Conservation (phyloP, 805 yeast genomes). For the Zygotorulaspora florentina region DNA sequence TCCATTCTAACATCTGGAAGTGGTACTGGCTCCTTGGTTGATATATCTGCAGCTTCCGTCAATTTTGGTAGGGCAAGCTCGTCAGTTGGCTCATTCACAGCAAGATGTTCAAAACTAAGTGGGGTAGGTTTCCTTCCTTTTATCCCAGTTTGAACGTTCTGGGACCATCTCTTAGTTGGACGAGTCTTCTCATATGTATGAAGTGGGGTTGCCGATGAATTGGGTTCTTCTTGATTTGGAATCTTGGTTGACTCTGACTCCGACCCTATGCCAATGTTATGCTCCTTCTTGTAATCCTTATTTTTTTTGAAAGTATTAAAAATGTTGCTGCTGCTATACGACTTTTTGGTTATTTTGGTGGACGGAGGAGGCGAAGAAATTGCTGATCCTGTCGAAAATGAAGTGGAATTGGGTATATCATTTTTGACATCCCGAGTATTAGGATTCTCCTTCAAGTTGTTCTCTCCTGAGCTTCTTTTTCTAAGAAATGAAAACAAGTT, state of each 20-base stretch:
- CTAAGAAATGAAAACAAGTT: conserved; percentile 32
- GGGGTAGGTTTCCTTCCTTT: conserved; percentile 30
- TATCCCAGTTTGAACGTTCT: neutral
- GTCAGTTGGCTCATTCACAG: neutral
- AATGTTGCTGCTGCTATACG: conserved; percentile 30
- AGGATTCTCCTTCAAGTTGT: neutral
- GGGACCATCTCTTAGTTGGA: neutral
- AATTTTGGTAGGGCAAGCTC: neutral
- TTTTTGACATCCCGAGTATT: conserved; percentile 2
- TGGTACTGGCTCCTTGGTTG: neutral
- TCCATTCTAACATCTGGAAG: conserved; percentile 28
- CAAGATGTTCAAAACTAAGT: conserved; percentile 20
- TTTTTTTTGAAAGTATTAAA: conserved; percentile 26
- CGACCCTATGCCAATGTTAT: neutral
- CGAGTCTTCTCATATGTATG: neutral
- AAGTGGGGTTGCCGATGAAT: neutral
- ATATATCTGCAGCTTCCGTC: neutral
- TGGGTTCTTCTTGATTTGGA: neutral
- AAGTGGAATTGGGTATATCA: conserved; percentile 17
- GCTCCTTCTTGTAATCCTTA: conserved; percentile 10
- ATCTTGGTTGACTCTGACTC: neutral
- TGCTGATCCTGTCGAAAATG: conserved; percentile 13
- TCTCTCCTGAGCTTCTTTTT: conserved; percentile 19
- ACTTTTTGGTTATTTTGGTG: conserved; percentile 24
- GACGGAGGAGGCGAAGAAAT: conserved; percentile 13